Evolutionary conservation across 306 rosid species (phyloP).

Genomic region (Lithocarpus polystachyus): DNA sequence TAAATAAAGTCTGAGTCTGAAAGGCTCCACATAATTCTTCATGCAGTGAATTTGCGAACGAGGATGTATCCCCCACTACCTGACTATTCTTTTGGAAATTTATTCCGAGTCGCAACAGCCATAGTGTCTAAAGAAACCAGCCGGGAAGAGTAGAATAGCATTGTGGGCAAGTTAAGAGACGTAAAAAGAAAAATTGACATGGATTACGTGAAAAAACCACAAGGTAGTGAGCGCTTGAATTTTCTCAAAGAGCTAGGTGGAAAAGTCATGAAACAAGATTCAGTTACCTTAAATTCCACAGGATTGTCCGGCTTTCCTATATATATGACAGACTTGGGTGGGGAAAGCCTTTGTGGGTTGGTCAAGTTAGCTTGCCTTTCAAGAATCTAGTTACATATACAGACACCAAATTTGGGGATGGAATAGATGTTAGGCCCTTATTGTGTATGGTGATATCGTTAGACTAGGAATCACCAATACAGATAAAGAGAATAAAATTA

Average conservation of each 20-base stretch:
- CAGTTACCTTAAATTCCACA: background rate
- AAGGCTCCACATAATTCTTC: background rate
- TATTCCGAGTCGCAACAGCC: background rate
- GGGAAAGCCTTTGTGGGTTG: conserved; percentile 43
- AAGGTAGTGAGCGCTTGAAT: background rate
- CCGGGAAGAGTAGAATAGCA: background rate
- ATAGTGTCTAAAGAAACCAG: background rate
- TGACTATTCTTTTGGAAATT: background rate
- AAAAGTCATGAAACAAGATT: background rate
- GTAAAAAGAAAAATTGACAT: background rate
- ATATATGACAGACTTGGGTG: conserved; percentile 40
- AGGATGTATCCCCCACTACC: conserved; percentile 2
- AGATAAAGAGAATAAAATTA: no score
- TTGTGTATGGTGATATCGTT: no score
- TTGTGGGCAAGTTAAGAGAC: background rate
- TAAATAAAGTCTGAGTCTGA: background rate
- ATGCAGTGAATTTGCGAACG: conserved; percentile 11
- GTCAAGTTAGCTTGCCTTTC: conserved; percentile 8
- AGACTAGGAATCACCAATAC: no score
- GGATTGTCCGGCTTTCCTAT: conserved; percentile 6
- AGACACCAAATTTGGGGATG: conserved; percentile 18
- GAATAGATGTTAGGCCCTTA: no score
- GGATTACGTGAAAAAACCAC: background rate
- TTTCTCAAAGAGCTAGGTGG: background rate
- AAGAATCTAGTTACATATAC: conserved; percentile 18